Evolutionary conservation across 345 rosid species (phyloP), one percentile per base, ranked within the genome.

Genomic region (Hypericum androsaemum): DNA sequence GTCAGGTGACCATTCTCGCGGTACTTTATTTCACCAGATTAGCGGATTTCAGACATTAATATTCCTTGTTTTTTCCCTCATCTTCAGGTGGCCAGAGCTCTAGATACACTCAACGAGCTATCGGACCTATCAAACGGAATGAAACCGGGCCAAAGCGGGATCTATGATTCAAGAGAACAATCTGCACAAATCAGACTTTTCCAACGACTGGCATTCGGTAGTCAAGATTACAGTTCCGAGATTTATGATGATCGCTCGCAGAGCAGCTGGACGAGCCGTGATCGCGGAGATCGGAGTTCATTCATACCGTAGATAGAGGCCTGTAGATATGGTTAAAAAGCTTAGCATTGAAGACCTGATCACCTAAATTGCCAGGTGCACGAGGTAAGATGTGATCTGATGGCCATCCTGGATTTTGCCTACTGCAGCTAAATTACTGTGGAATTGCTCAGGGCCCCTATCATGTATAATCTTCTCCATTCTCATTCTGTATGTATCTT

Each of bases 121-220:
- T 73, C 88, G 0, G 94, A 92, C 66, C 81, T 92, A 53, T 78
- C 85, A 35, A 92, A 92, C 37, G 98, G 98, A 8, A 71, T 88
- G 81, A 88, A 62, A 81, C 97, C 94, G 1, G 98, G 98, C 36
- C 87, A 88, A 60, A 92, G 98, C 58, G 89, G 70, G 60, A 73
- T 92, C 52, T 85, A 53, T 5, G 69, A 82, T 71, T 77, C 94
- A 7, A 80, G 83, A 38, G 74, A 88, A 57, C 98, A 92, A 38
- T 88, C 98, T 41, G 98, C 95, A 12, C 90, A 88, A 56, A 85
- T 92, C 67, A 78, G 97, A 68, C 78, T 92, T 90, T 88, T 92
- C 63, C 89, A 77, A 57, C 77, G 85, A 71, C 58, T 92, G 89
- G 98, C 98, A 39, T 92, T 92, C 56, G 95, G 98, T 22, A 81